Percentiles rank a stretch among this genome's conserved stretches.
These are phyloP conservation scores for Phytopythium oedochilum DNA, from an alignment of 352 stramenopile genomes.

Conservation along the genomic window DNA sequence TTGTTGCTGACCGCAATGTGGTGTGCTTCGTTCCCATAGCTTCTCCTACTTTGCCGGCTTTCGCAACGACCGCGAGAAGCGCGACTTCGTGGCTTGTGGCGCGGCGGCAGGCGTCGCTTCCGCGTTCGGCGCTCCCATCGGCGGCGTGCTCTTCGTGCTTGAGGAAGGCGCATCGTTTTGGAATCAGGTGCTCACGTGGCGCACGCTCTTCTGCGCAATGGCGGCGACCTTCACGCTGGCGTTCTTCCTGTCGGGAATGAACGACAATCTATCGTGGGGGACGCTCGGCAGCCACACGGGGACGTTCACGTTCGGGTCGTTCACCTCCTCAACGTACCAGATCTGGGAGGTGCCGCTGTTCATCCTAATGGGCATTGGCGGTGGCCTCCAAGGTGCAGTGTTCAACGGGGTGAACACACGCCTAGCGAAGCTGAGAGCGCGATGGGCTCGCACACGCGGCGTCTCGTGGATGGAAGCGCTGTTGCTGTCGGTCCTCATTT, in stretches of 20 bases:
- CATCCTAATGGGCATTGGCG: constrained; percentile 79
- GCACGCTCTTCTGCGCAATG: constrained; percentile 85
- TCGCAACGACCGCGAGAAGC: constrained; percentile 85
- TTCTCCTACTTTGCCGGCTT: constrained; percentile 88
- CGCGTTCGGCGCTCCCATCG: constrained; percentile 89
- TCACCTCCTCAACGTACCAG: constrained; percentile 72
- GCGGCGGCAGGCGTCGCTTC: constrained; percentile 85
- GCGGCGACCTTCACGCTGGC: constrained; percentile 84
- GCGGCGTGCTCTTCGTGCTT: constrained; percentile 80
- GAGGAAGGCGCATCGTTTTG: constrained; percentile 87
- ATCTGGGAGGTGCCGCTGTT: constrained; percentile 87
- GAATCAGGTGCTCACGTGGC: constrained; percentile 79
- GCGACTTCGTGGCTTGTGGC: constrained; percentile 87
- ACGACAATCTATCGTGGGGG: constrained; percentile 66
- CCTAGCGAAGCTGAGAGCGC: constrained; percentile 36
- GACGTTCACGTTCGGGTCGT: constrained; percentile 70
- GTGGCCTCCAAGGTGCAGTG: constrained; percentile 76
- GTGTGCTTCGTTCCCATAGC: constrained; percentile 15
- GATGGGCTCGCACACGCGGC: constrained; percentile 52
- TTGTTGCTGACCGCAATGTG: neutral
- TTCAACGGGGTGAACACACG: constrained; percentile 75
- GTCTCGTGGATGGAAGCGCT: constrained; percentile 61
- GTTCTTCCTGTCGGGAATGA: constrained; percentile 78
- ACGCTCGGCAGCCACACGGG: constrained; percentile 67
- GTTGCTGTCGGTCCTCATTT: constrained; percentile 51